Percentiles rank a stretch among this genome's conserved stretches.
These are phyloP conservation scores for Chlamydomonas sp. DNA, from an alignment of 139 green algal species.

Conservation along the genomic window DNA sequence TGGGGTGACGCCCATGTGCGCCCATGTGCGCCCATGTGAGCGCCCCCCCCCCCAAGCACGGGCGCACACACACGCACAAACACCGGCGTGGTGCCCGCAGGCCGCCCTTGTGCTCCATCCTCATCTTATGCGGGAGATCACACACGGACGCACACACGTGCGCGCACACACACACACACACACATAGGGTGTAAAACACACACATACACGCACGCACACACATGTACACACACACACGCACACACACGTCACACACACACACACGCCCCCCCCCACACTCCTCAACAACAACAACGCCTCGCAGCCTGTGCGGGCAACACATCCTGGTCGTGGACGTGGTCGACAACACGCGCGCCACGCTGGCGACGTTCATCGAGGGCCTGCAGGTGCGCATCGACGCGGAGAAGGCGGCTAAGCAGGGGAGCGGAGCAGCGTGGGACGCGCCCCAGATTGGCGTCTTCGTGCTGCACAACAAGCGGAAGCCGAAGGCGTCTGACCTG, in stretches of 20 bases:
- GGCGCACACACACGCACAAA: no score
- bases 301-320: slow-evolving; percentile 15
- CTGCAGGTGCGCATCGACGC: slow-evolving; percentile 11
- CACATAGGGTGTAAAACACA: background rate
- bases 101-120: no score
- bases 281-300: background rate
- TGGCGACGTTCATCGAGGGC: slow-evolving; percentile 9
- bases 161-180: background rate
- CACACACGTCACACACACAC: background rate
- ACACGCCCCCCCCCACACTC: background rate
- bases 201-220: no score
- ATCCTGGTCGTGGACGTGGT: slow-evolving; percentile 22
- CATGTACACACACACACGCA: background rate
- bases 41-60: no score
- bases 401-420: background rate
- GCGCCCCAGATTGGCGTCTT: slow-evolving; percentile 18
- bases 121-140: no score
- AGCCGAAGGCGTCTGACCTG: slow-evolving; percentile 16
- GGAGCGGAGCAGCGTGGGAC: slow-evolving; percentile 1
- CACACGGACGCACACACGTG: background rate
- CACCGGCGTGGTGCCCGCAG: no score
- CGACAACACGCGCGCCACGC: slow-evolving; percentile 11
- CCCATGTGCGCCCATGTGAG: no score
- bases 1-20: no score
- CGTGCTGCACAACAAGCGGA: slow-evolving; percentile 23